phyloP scores from a whole-genome alignment of 768 basidiomycete genomes.

The Roridomyces roridus region DNA sequence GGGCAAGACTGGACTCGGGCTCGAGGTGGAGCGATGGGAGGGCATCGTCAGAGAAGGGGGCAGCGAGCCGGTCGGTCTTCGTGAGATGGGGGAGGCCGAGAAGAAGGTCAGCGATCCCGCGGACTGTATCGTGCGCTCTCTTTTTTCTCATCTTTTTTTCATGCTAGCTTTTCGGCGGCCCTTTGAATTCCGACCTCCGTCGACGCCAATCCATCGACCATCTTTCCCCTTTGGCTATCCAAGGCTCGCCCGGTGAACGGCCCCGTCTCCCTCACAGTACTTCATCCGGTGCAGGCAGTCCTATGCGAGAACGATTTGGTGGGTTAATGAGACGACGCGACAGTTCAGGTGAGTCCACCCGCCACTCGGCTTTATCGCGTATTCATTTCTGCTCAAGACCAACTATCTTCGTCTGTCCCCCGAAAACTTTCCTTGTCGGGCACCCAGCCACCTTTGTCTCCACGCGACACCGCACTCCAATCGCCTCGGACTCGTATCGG shows the following conservation, averaged over 20 bases:
- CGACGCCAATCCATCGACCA: constrained; percentile 83
- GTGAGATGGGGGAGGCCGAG: constrained; percentile 83
- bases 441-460: constrained; percentile 60
- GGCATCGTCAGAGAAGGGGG: constrained; percentile 83
- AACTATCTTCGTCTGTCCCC: constrained; percentile 56
- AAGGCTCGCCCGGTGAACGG: constrained; percentile 57
- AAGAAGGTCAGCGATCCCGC: constrained; percentile 72
- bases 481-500: constrained; percentile 74
- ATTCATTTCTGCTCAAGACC: constrained; percentile 51
- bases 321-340: constrained; percentile 66
- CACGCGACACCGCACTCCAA: constrained; percentile 63
- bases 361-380: constrained; percentile 14
- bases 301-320: constrained; percentile 73
- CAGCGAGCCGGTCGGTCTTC: constrained; percentile 73
- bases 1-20: constrained; percentile 73
- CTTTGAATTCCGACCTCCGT: constrained; percentile 88
- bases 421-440: constrained; percentile 76
- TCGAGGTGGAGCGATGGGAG: constrained; percentile 90
- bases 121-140: constrained; percentile 16
- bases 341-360: constrained; percentile 59
- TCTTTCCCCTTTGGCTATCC: constrained; percentile 62
- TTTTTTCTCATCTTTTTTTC: constrained; percentile 25
- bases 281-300: constrained; percentile 54
- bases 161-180: constrained; percentile 76
- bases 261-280: constrained; percentile 59